A percentile compares a stretch with the other conserved stretches of the same genome.
These are phyloP conservation scores for Capsella bursapastoris DNA, from an alignment of 345 rosid genomes.

Conservation along the genomic window DNA sequence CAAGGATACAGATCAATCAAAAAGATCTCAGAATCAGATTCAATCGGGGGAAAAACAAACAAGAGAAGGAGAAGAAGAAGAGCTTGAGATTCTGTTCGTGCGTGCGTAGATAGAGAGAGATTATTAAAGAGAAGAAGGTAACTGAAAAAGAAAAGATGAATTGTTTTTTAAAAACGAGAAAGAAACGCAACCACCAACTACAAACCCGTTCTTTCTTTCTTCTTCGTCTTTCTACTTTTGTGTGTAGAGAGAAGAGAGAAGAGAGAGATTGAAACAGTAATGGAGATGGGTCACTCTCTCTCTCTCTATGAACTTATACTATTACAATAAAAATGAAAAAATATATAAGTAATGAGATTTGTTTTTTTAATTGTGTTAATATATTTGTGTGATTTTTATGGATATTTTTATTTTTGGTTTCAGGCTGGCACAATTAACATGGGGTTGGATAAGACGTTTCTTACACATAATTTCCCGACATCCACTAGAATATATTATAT, in stretches of 20 bases:
- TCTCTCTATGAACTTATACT: not conserved
- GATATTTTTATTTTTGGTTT: not conserved
- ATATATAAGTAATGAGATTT: not conserved
- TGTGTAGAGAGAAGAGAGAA: slow-evolving; percentile 11
- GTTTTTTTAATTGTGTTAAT: not conserved
- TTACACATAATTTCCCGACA: slow-evolving; percentile 36
- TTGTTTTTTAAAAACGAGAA: slow-evolving; percentile 21
- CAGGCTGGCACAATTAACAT: slow-evolving; percentile 42
- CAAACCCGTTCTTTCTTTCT: slow-evolving; percentile 56
- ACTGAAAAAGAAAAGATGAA: not conserved
- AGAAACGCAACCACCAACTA: slow-evolving; percentile 56
- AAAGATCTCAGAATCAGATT: slow-evolving; percentile 39
- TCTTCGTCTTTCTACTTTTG: slow-evolving; percentile 43
- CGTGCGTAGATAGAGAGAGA: not conserved
- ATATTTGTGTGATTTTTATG: not conserved
- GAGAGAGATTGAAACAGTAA: slow-evolving; percentile 30
- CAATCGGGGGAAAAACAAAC: not conserved
- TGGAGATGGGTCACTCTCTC: slow-evolving; percentile 42
- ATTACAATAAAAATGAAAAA: not conserved
- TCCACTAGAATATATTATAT: slow-evolving; percentile 9
- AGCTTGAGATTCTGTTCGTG: slow-evolving; percentile 24
- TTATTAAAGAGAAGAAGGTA: not conserved
- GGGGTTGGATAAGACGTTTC: slow-evolving; percentile 42
- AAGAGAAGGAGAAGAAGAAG: not conserved
- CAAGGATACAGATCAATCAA: slow-evolving; percentile 41